These are phyloP conservation scores for Prosopis cineraria DNA, from an alignment of 306 rosid species.

Conservation along the genomic window DNA sequence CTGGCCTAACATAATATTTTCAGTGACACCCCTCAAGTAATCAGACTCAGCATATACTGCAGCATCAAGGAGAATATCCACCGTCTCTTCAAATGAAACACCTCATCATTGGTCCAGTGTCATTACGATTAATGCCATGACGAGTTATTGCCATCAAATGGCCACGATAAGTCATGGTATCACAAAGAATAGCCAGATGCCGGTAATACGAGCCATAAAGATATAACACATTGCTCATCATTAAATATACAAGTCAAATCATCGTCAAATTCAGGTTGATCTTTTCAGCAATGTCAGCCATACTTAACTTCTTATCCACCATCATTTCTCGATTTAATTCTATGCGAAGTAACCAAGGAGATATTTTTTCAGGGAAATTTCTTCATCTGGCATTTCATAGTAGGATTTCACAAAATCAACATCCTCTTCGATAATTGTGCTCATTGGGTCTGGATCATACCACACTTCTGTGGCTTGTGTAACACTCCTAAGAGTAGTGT, in stretches of 20 bases:
- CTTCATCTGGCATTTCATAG: conserved; percentile 99
- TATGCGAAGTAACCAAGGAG: conserved; percentile 98
- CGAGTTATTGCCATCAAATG: conserved; percentile 99
- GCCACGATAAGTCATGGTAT: conserved; percentile 97
- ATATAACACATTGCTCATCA: conserved; percentile 92
- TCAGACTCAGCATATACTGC: conserved; percentile 94
- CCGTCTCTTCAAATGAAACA: conserved; percentile 99
- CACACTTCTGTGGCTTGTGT: conserved; percentile 98
- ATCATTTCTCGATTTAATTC: conserved; percentile 99
- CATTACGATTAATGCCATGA: conserved; percentile 93
- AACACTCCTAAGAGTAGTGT: conserved; percentile 95
- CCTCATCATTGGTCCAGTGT: conserved; percentile 99
- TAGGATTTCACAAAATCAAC: conserved; percentile 87
- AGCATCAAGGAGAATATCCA: conserved; percentile 97
- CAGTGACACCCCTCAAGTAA: conserved; percentile 89
- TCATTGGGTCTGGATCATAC: conserved; percentile 97
- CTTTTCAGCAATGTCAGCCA: conserved; percentile 99
- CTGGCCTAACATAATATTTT: conserved; percentile 96
- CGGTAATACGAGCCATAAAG: conserved; percentile 96
- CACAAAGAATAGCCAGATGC: conserved; percentile 97
- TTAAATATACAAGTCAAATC: conserved; percentile 95
- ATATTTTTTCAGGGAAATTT: conserved; percentile 91
- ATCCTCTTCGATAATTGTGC: conserved; percentile 94
- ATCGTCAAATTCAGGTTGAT: conserved; percentile 88
- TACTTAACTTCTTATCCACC: conserved; percentile 99